These are phyloP conservation scores for Zygotorulaspora danielsina DNA, from an alignment of 805 yeast species.

Conservation along the genomic window DNA sequence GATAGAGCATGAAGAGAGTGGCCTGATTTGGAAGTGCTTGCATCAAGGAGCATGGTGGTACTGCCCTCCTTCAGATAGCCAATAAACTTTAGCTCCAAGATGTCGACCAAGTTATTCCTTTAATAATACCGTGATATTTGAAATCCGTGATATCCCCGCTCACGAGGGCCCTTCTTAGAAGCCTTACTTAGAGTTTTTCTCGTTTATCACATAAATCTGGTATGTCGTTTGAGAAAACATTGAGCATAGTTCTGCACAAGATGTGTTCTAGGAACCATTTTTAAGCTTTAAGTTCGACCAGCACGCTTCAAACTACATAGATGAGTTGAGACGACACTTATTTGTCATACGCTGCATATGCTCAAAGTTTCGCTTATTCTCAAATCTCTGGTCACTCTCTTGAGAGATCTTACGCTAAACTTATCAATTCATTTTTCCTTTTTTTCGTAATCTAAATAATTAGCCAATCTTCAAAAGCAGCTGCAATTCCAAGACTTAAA, in stretches of 20 bases:
- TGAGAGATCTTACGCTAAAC: background rate
- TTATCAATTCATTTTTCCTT: background rate
- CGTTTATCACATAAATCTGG: too few species aligned
- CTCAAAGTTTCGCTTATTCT: too few species aligned
- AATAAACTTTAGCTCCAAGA: too few species aligned
- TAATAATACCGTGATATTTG: too few species aligned
- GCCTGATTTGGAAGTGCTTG: background rate
- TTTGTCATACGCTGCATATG: too few species aligned
- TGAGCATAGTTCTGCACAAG: background rate
- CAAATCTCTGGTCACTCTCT: too few species aligned
- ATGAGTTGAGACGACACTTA: background rate
- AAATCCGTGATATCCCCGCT: too few species aligned
- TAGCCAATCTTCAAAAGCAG: background rate
- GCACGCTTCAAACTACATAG: background rate
- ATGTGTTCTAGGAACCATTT: background rate
- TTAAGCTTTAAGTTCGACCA: background rate
- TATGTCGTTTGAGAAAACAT: too few species aligned
- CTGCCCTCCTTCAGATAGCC: too few species aligned
- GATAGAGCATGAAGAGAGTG: background rate
- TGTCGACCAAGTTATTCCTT: too few species aligned
- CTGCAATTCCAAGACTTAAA: background rate
- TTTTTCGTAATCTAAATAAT: background rate
- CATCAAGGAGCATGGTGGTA: background rate
- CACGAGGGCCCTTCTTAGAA: too few species aligned
- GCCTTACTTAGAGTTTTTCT: too few species aligned